Percentiles rank a stretch among this genome's conserved stretches.
phyloP scores from a whole-genome alignment of 305 asterid genomes.

The Fraxinus greggii region DNA sequence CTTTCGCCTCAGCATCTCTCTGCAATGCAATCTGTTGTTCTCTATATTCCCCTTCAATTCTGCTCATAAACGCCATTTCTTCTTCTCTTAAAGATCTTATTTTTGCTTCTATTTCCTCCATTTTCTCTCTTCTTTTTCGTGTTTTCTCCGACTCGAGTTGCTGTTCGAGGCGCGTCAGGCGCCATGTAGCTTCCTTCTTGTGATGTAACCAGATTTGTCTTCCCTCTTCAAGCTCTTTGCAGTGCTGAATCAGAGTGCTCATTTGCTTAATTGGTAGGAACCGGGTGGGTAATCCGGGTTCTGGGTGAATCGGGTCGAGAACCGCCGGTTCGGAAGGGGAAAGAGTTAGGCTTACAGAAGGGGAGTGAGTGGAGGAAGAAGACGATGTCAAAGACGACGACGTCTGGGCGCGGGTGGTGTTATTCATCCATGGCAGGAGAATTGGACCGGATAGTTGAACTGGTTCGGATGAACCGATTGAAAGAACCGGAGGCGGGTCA shows the following conservation, averaged over 20 bases:
- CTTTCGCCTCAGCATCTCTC: constrained; percentile 70
- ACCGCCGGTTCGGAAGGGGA: constrained; percentile 63
- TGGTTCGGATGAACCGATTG: constrained; percentile 39
- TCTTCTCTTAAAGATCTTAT: constrained; percentile 57
- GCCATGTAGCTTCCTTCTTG: constrained; percentile 75
- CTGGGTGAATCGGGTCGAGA: constrained; percentile 36
- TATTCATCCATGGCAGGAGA: constrained; percentile 59
- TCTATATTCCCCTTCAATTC: constrained; percentile 63
- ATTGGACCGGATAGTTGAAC: constrained; percentile 10
- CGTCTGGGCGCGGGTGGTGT: constrained; percentile 33
- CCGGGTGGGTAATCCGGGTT: constrained; percentile 17
- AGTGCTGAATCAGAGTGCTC: constrained; percentile 47
- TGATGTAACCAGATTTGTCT: constrained; percentile 61
- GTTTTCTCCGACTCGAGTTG: constrained; percentile 73
- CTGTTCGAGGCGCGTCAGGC: constrained; percentile 74
- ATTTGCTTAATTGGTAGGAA: constrained; percentile 42
- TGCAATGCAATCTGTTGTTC: constrained; percentile 52
- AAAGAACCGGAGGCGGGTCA: constrained; percentile 45
- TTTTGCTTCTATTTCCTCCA: constrained; percentile 62
- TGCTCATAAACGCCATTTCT: constrained; percentile 46
- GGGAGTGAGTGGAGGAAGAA: constrained; percentile 47
- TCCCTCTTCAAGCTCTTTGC: constrained; percentile 70
- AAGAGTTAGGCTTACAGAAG: constrained; percentile 62
- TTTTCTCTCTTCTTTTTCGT: constrained; percentile 57
- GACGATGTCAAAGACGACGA: constrained; percentile 44